Conservation (phyloP, 169 alveolate genomes). For the Cryptosporidium tyzzeri region DNA sequence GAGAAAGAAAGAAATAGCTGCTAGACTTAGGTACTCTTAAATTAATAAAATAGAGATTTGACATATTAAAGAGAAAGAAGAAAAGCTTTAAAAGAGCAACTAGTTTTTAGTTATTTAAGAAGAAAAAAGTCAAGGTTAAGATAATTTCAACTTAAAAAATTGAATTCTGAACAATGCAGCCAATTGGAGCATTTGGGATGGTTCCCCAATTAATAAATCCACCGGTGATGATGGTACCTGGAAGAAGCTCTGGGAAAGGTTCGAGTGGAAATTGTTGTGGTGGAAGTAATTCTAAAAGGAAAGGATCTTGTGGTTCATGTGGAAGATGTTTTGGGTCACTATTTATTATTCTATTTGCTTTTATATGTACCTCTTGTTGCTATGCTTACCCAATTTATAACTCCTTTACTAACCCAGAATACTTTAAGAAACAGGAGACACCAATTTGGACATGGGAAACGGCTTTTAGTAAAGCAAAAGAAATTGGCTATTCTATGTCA, state of each 20-base stretch:
- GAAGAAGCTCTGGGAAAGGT: background rate
- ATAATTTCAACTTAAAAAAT: background rate
- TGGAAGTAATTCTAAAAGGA: background rate
- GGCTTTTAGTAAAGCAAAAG: slow-evolving; percentile 12
- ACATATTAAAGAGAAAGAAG: background rate
- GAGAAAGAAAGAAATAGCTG: background rate
- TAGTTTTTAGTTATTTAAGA: slow-evolving; percentile 2
- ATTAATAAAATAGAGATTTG: background rate
- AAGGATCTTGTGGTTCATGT: slow-evolving; percentile 36
- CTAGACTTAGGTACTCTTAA: background rate
- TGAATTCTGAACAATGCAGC: slow-evolving; percentile 46
- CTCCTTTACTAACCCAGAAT: slow-evolving; percentile 46
- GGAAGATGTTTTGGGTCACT: slow-evolving; percentile 68
- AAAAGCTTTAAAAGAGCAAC: too few species aligned
- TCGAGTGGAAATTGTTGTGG: slow-evolving; percentile 4
- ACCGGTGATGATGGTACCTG: slow-evolving; percentile 23
- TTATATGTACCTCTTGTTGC: slow-evolving; percentile 43
- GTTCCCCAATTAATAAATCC: slow-evolving; percentile 66
- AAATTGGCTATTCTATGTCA: slow-evolving; percentile 16
- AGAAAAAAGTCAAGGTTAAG: too few species aligned
- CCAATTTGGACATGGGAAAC: slow-evolving; percentile 71
- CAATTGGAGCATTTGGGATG: slow-evolving; percentile 23
- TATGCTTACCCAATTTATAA: slow-evolving; percentile 46
- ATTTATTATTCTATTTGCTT: slow-evolving; percentile 43
- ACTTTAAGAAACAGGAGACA: slow-evolving; percentile 22